These are phyloP conservation scores for Phytophthora boehmeriae DNA, from an alignment of 352 stramenopile species.

Conservation along the genomic window DNA sequence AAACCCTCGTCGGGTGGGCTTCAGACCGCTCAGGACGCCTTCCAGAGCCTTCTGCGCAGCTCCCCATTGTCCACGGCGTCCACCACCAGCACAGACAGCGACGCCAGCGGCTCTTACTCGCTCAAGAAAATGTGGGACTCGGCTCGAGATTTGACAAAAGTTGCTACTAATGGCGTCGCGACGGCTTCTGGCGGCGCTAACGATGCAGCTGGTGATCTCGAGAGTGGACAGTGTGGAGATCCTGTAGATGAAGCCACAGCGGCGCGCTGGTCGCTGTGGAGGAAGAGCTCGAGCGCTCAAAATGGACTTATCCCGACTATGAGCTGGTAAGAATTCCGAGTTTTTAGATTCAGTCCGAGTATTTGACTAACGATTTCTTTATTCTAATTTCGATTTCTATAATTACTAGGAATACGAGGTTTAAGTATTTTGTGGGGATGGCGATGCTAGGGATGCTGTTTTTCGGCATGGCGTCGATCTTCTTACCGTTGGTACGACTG, in stretches of 20 bases:
- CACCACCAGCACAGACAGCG: slow-evolving; percentile 34
- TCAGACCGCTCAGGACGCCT: slow-evolving; percentile 49
- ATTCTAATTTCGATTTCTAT: neutral
- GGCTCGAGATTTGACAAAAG: slow-evolving; percentile 59
- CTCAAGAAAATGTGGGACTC: slow-evolving; percentile 72
- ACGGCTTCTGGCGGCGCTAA: slow-evolving; percentile 10
- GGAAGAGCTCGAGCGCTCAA: slow-evolving; percentile 42
- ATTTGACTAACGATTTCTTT: neutral
- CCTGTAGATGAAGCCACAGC: slow-evolving; percentile 25
- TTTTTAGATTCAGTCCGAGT: neutral
- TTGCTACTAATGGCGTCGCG: slow-evolving; percentile 17
- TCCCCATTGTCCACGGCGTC: slow-evolving; percentile 57
- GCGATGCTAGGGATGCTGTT: slow-evolving; percentile 74
- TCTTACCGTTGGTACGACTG: slow-evolving; percentile 60
- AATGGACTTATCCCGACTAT: slow-evolving; percentile 49
- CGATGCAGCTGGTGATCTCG: slow-evolving; percentile 44
- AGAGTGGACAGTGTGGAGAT: slow-evolving; percentile 46
- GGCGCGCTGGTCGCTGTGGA: slow-evolving; percentile 47
- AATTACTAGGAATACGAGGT: slow-evolving; percentile 62
- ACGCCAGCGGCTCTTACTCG: slow-evolving; percentile 32
- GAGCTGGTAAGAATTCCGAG: slow-evolving; percentile 47
- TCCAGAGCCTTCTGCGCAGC: slow-evolving; percentile 53
- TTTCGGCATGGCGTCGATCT: slow-evolving; percentile 84
- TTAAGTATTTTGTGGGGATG: slow-evolving; percentile 85
- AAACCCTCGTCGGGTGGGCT: slow-evolving; percentile 41